phyloP scores from a whole-genome alignment of 441 rosid species.

The Omphalea diandra region DNA sequence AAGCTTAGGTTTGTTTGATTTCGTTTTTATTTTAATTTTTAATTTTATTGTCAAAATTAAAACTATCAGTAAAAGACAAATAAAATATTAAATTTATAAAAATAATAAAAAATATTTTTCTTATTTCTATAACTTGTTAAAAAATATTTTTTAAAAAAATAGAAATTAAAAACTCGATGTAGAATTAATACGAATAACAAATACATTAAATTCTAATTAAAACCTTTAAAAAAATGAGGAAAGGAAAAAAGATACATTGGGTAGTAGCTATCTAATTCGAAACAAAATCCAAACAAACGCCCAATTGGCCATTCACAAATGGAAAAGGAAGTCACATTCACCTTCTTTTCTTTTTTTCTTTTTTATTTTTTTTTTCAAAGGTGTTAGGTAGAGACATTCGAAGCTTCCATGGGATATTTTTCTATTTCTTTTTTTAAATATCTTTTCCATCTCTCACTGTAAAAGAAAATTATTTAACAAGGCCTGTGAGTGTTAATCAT shows the following conservation, averaged over 20 bases:
- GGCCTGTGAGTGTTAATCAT: conserved; percentile 6
- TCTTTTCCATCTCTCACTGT: neutral
- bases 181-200: too few species aligned
- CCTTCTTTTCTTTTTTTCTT: neutral
- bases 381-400: conserved; percentile 56
- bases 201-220: neutral
- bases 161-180: too few species aligned
- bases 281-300: conserved; percentile 22
- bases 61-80: too few species aligned
- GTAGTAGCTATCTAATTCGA: conserved; percentile 11
- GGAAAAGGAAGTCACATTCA: conserved; percentile 29
- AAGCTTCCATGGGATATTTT: conserved; percentile 53
- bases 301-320: conserved; percentile 22
- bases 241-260: neutral
- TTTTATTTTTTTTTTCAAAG: conserved; percentile 39
- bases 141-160: too few species aligned
- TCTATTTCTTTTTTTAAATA: too few species aligned
- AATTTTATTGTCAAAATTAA: too few species aligned
- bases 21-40: too few species aligned
- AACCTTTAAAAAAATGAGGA: neutral
- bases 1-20: too few species aligned
- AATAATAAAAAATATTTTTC: too few species aligned
- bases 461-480: conserved; percentile 22
- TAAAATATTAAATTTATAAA: too few species aligned
- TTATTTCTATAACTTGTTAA: too few species aligned